These are phyloP conservation scores for Aspergillus aculeatinus DNA, from an alignment of 2,329 filamentous ascomycete genomes.

Conservation along the genomic window DNA sequence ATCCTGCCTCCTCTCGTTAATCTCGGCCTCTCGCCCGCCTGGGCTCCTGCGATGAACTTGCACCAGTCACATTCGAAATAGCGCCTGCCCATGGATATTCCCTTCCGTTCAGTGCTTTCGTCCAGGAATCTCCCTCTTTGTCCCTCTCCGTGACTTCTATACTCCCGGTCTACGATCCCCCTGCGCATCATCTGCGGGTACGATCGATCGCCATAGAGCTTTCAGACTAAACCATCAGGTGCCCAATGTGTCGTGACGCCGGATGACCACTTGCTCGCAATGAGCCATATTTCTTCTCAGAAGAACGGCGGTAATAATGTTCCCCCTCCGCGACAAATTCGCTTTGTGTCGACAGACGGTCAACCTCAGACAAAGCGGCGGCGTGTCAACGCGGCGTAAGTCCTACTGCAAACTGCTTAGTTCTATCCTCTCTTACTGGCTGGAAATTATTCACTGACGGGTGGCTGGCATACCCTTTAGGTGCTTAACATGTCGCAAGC, in stretches of 20 bases:
- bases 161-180: slow-evolving; percentile 12
- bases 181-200: slow-evolving; percentile 8
- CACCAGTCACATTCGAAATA: slow-evolving; percentile 17
- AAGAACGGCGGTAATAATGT: slow-evolving; percentile 36
- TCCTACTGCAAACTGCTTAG: slow-evolving; percentile 8
- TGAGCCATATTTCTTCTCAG: slow-evolving; percentile 41
- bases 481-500: slow-evolving; percentile 71
- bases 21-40: slow-evolving; percentile 2
- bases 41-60: slow-evolving; percentile 13
- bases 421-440: slow-evolving; percentile 5
- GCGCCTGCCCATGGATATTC: slow-evolving; percentile 25
- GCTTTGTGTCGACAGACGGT: slow-evolving; percentile 80
- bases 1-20: slow-evolving; percentile 6
- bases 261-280: slow-evolving; percentile 38
- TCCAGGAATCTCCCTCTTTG: slow-evolving; percentile 17
- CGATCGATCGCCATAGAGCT: slow-evolving; percentile 16
- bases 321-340: slow-evolving; percentile 53
- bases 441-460: slow-evolving; percentile 6
- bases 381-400: slow-evolving; percentile 75
- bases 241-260: slow-evolving; percentile 37
- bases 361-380: slow-evolving; percentile 76
- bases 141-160: slow-evolving; percentile 13
- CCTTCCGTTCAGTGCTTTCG: slow-evolving; percentile 15
- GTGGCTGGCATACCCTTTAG: slow-evolving; percentile 37
- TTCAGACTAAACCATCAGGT: slow-evolving; percentile 6